Evolutionary conservation across 179 eudicot species (phyloP), one percentile per base, ranked within the genome.

Genomic region (Camellia oleifera): DNA sequence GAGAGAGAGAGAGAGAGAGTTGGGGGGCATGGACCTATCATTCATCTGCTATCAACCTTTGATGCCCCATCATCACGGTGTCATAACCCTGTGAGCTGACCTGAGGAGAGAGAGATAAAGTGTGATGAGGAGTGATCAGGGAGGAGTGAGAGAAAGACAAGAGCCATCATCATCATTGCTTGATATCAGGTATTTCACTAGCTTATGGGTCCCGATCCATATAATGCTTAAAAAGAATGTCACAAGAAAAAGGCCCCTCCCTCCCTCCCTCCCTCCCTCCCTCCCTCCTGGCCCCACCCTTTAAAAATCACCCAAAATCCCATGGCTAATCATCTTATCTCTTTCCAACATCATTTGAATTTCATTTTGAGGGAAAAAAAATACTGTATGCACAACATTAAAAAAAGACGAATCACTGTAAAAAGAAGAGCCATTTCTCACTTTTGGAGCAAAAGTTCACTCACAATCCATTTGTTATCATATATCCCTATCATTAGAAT

Each of bases 161-260:
- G 50, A 67, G 79, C 15, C 72, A 64, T 77, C 72, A 77, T 77
- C 72, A 64, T 77, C 72, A 77, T 77, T 77, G 72, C 48, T 40
- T 4, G 60, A 44, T 13, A 32, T 56, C 14, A 63, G 2, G 72
- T 64, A 11, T 46, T 0, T 76, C 62, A 66, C 46, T 52, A 74
- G 80, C 65, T 32, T 32, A 77, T 77, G 74, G 74, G 80, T 50
- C 79, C 56, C 72, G 48, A 32, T 32, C 32, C 32, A 32, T 32
- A 52, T 65, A 23, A 64, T 65, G 73, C 63, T 54, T 32, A 32
- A 66, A 53, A 54, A n/a, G 79, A 52, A 53, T 14, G 73, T 10
- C 70, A 15, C 23, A 52, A 12, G 53, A 26, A 15, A 52, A 32
- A 32, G 7, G 72, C 44, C 53, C 40, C 12, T 44, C 72, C 72